A percentile compares a stretch with the other conserved stretches of the same genome.
These are phyloP conservation scores for Takakia lepidozioides DNA, from an alignment of 225 moss, liverwort and hornwort species.

Conservation along the genomic window DNA sequence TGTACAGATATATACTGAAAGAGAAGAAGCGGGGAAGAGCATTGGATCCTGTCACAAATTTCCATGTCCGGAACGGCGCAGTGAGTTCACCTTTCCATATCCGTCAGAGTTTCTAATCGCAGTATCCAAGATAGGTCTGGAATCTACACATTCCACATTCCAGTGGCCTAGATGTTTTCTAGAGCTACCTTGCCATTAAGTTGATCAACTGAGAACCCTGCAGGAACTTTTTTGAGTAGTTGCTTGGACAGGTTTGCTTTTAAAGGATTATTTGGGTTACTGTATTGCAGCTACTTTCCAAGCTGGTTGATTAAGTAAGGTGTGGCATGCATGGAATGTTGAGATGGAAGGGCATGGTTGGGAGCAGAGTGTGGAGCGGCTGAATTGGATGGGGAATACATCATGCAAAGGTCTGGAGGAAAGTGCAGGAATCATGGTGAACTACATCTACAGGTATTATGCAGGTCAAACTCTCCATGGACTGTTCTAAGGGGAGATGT, in stretches of 20 bases:
- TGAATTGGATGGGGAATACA: constrained; percentile 97
- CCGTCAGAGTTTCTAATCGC: background rate
- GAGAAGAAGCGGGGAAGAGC: constrained; percentile 95
- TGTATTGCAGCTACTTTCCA: too few relatives aligned
- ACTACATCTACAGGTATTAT: constrained; percentile 95
- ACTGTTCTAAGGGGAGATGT: constrained; percentile 1
- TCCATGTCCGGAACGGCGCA: constrained; percentile 97
- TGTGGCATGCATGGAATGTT: too few relatives aligned
- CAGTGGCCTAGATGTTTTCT: background rate
- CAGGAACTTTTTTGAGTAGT: constrained; percentile 3
- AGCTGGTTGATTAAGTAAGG: too few relatives aligned
- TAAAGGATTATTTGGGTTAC: background rate
- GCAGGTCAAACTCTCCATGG: too few relatives aligned
- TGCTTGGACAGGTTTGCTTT: background rate
- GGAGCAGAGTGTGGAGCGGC: constrained; percentile 83
- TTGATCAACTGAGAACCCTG: constrained; percentile 1
- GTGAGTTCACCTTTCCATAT: constrained; percentile 30
- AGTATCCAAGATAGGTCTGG: background rate
- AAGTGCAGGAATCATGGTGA: constrained; percentile 93
- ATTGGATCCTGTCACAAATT: constrained; percentile 85
- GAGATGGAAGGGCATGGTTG: too few relatives aligned
- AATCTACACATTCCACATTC: background rate
- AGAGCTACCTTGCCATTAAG: constrained; percentile 1
- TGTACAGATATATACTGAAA: constrained; percentile 61
- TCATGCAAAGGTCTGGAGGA: constrained; percentile 60